These are phyloP conservation scores for Iris macrosiphon DNA, from an alignment of 106 monocot species.

Conservation along the genomic window DNA sequence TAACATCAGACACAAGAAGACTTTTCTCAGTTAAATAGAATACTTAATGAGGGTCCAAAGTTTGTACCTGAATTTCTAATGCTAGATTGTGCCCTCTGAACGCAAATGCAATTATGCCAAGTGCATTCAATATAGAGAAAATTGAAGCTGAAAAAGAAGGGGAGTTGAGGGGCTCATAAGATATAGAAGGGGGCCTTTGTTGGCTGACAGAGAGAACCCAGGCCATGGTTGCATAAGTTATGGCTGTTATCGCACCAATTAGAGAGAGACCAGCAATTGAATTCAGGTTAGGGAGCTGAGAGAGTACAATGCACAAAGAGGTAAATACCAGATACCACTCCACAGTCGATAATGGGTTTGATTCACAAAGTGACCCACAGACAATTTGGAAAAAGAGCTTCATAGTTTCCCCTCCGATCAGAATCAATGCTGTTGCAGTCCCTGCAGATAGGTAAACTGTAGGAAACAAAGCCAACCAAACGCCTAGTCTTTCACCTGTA, in stretches of 20 bases:
- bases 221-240: slow-evolving; percentile 69
- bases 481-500: slow-evolving; percentile 82
- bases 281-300: slow-evolving; percentile 97
- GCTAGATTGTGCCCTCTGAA: slow-evolving; percentile 97
- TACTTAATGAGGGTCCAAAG: background rate
- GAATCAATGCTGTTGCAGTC: slow-evolving; percentile 88
- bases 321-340: slow-evolving; percentile 98
- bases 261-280: slow-evolving; percentile 95
- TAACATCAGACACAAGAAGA: background rate
- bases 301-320: slow-evolving; percentile 76
- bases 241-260: slow-evolving; percentile 83
- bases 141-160: slow-evolving; percentile 30
- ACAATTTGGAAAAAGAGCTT: slow-evolving; percentile 94
- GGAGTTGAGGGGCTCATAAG: slow-evolving; percentile 54
- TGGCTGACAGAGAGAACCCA: slow-evolving; percentile 96
- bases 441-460: slow-evolving; percentile 94
- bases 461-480: slow-evolving; percentile 87
- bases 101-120: slow-evolving; percentile 93
- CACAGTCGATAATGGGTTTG: slow-evolving; percentile 78
- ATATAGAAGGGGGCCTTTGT: slow-evolving; percentile 49
- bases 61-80: slow-evolving; percentile 86
- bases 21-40: background rate
- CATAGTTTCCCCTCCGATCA: slow-evolving; percentile 94
- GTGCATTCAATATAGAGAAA: slow-evolving; percentile 70
- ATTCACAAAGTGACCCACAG: slow-evolving; percentile 66